Conservation (phyloP, 441 rosid genomes). For the Raphanus hybrid region DNA sequence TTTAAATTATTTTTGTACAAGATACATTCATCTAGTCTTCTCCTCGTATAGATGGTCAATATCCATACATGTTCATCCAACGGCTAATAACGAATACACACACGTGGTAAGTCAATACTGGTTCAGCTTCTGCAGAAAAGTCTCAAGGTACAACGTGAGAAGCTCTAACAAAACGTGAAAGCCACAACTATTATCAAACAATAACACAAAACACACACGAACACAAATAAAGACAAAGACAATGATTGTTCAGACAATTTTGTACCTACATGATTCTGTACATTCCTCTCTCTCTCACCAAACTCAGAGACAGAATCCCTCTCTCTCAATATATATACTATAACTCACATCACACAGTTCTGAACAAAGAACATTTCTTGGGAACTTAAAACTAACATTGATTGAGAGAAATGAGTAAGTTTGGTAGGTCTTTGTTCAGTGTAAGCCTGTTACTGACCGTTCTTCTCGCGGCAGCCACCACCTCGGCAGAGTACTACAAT, state of each 20-base stretch:
- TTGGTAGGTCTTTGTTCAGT: conserved; percentile 27
- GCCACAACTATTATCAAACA: conserved; percentile 44
- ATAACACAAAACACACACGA: conserved; percentile 30
- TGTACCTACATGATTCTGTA: conserved; percentile 31
- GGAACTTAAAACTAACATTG: neutral
- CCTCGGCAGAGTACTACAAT: conserved; percentile 51
- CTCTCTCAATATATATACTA: conserved; percentile 13
- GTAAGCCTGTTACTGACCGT: conserved; percentile 37
- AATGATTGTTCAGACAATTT: conserved; percentile 29
- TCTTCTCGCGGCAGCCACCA: conserved; percentile 34
- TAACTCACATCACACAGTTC: neutral
- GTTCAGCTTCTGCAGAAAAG: conserved; percentile 10
- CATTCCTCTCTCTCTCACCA: conserved; percentile 26
- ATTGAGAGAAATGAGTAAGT: conserved; percentile 36
- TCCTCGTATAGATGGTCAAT: conserved; percentile 10
- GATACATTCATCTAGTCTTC: conserved; percentile 23
- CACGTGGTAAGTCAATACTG: conserved; percentile 20
- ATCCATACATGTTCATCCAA: conserved; percentile 13
- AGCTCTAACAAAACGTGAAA: conserved; percentile 62
- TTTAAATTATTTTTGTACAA: neutral
- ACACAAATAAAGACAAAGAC: conserved; percentile 25
- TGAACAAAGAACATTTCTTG: conserved; percentile 6
- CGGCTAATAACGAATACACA: conserved; percentile 9
- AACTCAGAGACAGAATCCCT: conserved; percentile 26
- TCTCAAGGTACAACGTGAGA: conserved; percentile 53